phyloP scores from a whole-genome alignment of 2,329 filamentous ascomycete species.

The Nemania diffusa region DNA sequence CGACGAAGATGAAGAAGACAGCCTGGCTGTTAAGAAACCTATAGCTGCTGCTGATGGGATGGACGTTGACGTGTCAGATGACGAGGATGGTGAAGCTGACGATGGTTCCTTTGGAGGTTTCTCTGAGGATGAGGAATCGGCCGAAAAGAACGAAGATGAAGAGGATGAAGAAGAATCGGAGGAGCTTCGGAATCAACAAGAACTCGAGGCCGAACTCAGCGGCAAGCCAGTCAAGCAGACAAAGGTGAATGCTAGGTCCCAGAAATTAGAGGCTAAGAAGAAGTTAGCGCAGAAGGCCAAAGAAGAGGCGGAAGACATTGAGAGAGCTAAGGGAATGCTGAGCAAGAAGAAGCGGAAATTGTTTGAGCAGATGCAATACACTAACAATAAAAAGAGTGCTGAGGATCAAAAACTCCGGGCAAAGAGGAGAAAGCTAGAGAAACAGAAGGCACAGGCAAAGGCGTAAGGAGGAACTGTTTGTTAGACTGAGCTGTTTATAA shows the following conservation, averaged over 20 bases:
- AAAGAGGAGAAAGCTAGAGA: slow-evolving; percentile 93
- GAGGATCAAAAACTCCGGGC: slow-evolving; percentile 87
- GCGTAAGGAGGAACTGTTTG: slow-evolving; percentile 36
- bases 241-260: slow-evolving; percentile 64
- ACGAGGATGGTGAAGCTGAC: slow-evolving; percentile 57
- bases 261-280: slow-evolving; percentile 77
- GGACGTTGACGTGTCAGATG: slow-evolving; percentile 62
- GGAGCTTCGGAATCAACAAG: slow-evolving; percentile 80
- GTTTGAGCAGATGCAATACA: slow-evolving; percentile 97
- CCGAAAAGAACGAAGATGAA: slow-evolving; percentile 53
- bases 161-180: slow-evolving; percentile 68
- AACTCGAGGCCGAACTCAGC: slow-evolving; percentile 90
- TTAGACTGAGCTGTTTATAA: slow-evolving; percentile 29
- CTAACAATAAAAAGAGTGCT: slow-evolving; percentile 90
- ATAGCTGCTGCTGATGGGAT: slow-evolving; percentile 60
- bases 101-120: slow-evolving; percentile 61
- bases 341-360: slow-evolving; percentile 97
- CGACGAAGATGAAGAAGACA: slow-evolving; percentile 55
- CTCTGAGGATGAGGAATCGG: slow-evolving; percentile 60
- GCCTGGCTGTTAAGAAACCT: slow-evolving; percentile 51
- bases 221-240: slow-evolving; percentile 70
- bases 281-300: slow-evolving; percentile 75
- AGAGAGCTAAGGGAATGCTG: slow-evolving; percentile 97
- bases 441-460: slow-evolving; percentile 52
- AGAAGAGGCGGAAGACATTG: slow-evolving; percentile 85